Base-by-base conservation (phyloP, 768 basidiomycete species). In the Kwoniella sp. region DNA sequence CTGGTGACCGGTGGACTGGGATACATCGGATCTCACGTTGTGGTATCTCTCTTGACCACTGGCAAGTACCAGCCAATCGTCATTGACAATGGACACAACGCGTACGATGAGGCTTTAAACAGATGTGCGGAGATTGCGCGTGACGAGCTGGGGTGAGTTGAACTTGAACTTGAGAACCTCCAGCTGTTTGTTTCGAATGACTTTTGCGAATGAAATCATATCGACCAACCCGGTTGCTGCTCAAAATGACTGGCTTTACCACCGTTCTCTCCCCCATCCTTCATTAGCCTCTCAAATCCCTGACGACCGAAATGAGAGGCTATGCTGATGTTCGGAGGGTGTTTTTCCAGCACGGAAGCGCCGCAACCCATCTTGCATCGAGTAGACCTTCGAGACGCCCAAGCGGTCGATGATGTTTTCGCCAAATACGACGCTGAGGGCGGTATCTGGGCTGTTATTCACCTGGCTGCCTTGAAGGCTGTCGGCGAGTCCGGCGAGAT, bases 401-500 rank as follows among this genome's bases (percentile, higher is more conserved):
- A 85, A 1, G 84, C 91, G 72, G 84, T 98, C 64, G 85, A 87
- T 60, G 81, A 83, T 17, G 86, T 98, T 8, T 98, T 98, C 67
- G 85, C 88, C 62, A 84, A 86, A 66, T 95, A 95, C 79, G 70
- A 74, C 60, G 87, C 86, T 56, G 88, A 90, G 73, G 91, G 90
- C 21, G 91, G 91, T 2, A 90, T 99, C 67, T 97, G 92, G 91
- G 96, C 94, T 55, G 92, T 97, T 24, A 83, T 99, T 58, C 96
- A 98, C 80, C 86, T 99, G 60, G 96, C 95, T 22, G 96, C 96
- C 3, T 88, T 90, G 83, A 99, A 99, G 83, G 92, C 94, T 21
- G 96, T 99, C 52, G 96, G 96, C 47, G 96, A 99, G 81, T 94
- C 92, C 17, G 88, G 89, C 19, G 90, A 96, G 82, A 88, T 91